A percentile compares a stretch with the other conserved stretches of the same genome.
These are phyloP conservation scores for Debaryomyces psychrophilus DNA, from an alignment of 1,139 yeast species.

Conservation along the genomic window DNA sequence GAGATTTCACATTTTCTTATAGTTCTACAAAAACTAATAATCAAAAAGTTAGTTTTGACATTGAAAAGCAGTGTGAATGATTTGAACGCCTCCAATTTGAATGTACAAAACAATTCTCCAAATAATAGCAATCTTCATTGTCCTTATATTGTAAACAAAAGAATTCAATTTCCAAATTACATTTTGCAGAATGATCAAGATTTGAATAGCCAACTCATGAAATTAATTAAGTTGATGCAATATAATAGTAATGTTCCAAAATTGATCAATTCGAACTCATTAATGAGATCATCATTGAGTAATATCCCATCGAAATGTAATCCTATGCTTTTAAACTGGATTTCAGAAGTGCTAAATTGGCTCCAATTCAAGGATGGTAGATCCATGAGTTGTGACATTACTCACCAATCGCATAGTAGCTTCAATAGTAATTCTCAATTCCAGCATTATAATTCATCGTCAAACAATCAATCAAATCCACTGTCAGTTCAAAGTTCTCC, in stretches of 20 bases:
- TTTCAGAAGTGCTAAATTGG: constrained; percentile 61
- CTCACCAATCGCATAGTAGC: constrained; percentile 2
- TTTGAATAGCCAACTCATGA: constrained; percentile 35
- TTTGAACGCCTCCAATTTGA: not conserved
- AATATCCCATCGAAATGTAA: constrained; percentile 17
- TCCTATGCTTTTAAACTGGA: constrained; percentile 53
- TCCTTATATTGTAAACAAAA: constrained; percentile 36
- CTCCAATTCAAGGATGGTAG: constrained; percentile 62
- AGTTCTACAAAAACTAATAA: constrained; percentile 40
- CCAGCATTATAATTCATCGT: constrained; percentile 1
- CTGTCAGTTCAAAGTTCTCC: constrained; percentile 3
- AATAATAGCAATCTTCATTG: constrained; percentile 13
- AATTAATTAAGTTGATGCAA: constrained; percentile 42
- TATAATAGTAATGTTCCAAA: constrained; percentile 51
- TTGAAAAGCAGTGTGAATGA: constrained; percentile 18
- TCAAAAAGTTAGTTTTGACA: constrained; percentile 36
- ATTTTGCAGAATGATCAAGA: constrained; percentile 49
- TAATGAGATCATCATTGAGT: constrained; percentile 28
- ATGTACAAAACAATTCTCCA: constrained; percentile 1
- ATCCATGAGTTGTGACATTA: constrained; percentile 6
- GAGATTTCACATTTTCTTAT: constrained; percentile 47
- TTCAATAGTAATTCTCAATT: constrained; percentile 15
- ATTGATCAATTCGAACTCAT: constrained; percentile 40
- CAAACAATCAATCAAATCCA: not conserved
- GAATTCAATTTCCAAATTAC: constrained; percentile 42